Evolutionary conservation across 2,329 filamentous ascomycete species (phyloP).

Genomic region (Metarhizium guizhouense): DNA sequence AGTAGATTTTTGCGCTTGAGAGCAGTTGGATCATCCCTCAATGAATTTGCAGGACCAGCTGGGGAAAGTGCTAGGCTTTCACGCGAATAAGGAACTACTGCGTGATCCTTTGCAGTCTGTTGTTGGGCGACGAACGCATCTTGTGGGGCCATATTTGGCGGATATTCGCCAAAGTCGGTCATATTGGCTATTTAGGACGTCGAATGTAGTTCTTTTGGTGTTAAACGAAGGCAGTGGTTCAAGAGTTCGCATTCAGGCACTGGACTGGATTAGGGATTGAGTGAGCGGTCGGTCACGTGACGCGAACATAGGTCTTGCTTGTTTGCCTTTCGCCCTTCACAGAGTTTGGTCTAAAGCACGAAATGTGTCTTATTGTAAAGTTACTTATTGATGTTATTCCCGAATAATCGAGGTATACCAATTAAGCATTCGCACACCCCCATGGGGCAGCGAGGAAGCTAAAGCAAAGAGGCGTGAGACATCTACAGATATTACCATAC

Average conservation of each 20-base stretch:
- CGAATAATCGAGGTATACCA: background rate
- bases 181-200: conserved; percentile 26
- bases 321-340: background rate
- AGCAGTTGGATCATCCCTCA: conserved; percentile 50
- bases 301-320: background rate
- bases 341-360: background rate
- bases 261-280: background rate
- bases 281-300: background rate
- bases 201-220: background rate
- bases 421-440: background rate
- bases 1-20: conserved; percentile 73
- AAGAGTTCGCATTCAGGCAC: background rate
- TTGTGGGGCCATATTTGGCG: conserved; percentile 56
- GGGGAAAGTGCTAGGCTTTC: conserved; percentile 59
- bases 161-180: conserved; percentile 54
- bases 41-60: conserved; percentile 67
- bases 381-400: background rate
- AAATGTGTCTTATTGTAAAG: background rate
- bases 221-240: background rate
- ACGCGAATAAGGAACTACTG: conserved; percentile 58
- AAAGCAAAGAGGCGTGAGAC: background rate
- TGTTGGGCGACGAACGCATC: conserved; percentile 52
- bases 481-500: conserved; percentile 8
- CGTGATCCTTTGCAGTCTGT: conserved; percentile 48
- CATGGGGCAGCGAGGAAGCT: background rate